A percentile compares a stretch with the other conserved stretches of the same genome.
phyloP scores from a whole-genome alignment of 2,329 filamentous ascomycete genomes.

The Escovopsis weberi region DNA sequence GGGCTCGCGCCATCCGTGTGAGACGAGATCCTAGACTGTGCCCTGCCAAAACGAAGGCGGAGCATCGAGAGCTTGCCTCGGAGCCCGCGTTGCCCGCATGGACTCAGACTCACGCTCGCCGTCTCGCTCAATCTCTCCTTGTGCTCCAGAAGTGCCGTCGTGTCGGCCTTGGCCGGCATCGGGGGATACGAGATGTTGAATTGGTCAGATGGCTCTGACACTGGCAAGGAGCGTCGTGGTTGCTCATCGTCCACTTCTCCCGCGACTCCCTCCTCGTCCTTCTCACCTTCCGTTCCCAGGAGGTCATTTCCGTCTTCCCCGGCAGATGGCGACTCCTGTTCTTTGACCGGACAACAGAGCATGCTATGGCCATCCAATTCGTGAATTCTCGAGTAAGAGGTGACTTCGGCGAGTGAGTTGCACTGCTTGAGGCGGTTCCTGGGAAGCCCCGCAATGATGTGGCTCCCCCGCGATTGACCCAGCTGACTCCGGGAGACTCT shows the following conservation, averaged over 20 bases:
- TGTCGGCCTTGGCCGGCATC: conserved; percentile 7
- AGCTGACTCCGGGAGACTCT: conserved; percentile 19
- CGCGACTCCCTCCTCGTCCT: no score
- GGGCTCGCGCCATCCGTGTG: no score
- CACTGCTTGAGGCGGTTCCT: conserved; percentile 17
- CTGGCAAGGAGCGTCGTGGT: conserved; percentile 3
- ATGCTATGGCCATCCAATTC: not conserved
- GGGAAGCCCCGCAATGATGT: conserved; percentile 7
- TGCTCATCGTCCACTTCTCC: not conserved
- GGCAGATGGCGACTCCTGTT: not conserved
- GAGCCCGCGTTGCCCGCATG: conserved; percentile 7
- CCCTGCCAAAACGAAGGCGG: conserved; percentile 11
- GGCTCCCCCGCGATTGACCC: conserved; percentile 6
- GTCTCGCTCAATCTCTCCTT: conserved; percentile 5
- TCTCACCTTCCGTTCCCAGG: no score
- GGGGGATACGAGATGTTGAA: conserved; percentile 21
- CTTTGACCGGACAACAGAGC: not conserved
- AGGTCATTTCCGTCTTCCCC: conserved; percentile 1
- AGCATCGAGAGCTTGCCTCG: conserved; percentile 18
- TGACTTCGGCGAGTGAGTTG: conserved; percentile 18
- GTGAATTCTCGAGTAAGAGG: conserved; percentile 8
- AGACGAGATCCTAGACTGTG: not conserved
- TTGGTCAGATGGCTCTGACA: conserved; percentile 16
- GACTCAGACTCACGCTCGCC: conserved; percentile 5
- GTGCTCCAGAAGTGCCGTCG: conserved; percentile 4